Evolutionary conservation across 73 alveolate genomes (phyloP).

Genomic region (Blepharisma japonicum): DNA sequence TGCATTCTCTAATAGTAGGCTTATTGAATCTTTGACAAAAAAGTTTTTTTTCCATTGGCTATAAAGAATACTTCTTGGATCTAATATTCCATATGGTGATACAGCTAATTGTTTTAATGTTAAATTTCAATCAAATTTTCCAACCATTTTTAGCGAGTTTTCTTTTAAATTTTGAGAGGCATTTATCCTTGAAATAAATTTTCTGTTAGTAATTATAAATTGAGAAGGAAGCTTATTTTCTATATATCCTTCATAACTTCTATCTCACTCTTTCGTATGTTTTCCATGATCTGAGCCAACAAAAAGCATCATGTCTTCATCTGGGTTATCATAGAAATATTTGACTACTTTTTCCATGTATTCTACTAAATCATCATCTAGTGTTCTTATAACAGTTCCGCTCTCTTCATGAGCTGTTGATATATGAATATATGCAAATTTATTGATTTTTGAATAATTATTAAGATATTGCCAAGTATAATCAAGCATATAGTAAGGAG

Average conservation of each 20-base stretch:
- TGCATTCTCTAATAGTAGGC: neutral
- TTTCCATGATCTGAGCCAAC: slow-evolving; percentile 28
- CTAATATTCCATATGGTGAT: neutral
- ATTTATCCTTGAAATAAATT: neutral
- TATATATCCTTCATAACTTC: neutral
- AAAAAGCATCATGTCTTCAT: neutral
- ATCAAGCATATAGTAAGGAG: neutral
- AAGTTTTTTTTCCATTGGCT: neutral
- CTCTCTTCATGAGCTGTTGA: neutral
- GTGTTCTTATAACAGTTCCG: neutral
- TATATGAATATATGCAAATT: slow-evolving; percentile 13
- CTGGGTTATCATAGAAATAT: neutral
- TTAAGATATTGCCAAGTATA: neutral
- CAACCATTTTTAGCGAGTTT: neutral
- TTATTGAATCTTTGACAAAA: neutral
- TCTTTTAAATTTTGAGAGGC: neutral
- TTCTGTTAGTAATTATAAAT: neutral
- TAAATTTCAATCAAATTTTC: neutral
- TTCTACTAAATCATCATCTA: neutral
- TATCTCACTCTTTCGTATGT: neutral
- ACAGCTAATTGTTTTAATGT: neutral
- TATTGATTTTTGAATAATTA: neutral
- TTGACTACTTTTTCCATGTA: neutral
- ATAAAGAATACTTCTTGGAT: no score
- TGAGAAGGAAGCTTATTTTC: slow-evolving; percentile 14